Percentiles rank a stretch among this genome's conserved stretches.
phyloP scores from a whole-genome alignment of 345 rosid species.

The Kernera saxatilis region DNA sequence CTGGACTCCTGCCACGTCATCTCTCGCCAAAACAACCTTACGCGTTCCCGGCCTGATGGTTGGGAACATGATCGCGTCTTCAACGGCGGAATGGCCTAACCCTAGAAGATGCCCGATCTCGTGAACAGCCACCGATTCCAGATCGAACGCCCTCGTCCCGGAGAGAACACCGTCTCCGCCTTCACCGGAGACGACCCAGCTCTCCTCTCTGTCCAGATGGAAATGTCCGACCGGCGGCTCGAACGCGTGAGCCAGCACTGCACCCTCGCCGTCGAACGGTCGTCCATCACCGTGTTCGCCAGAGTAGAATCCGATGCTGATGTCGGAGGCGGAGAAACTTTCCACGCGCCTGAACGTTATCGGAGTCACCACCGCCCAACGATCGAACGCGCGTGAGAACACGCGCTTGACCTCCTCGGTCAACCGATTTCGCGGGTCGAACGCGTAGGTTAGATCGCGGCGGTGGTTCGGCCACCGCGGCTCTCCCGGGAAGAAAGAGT shows the following conservation, averaged over 20 bases:
- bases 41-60: constrained; percentile 51
- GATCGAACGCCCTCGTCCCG: constrained; percentile 43
- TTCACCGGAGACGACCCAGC: constrained; percentile 56
- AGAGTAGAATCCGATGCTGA: constrained; percentile 54
- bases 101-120: constrained; percentile 94
- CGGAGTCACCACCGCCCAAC: constrained; percentile 69
- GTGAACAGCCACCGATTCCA: constrained; percentile 88
- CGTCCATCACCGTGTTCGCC: constrained; percentile 94
- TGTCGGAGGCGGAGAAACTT: constrained; percentile 39
- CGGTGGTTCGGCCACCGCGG: constrained; percentile 61
- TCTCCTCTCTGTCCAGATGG: constrained; percentile 71
- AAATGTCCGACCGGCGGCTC: constrained; percentile 72
- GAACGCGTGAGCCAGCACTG: constrained; percentile 87
- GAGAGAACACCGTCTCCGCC: constrained; percentile 8
- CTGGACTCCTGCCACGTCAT: constrained; percentile 76
- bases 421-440: constrained; percentile 40
- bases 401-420: constrained; percentile 45
- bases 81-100: constrained; percentile 79
- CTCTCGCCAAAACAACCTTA: constrained; percentile 50
- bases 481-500: constrained; percentile 57
- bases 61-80: constrained; percentile 78
- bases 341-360: constrained; percentile 52
- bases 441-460: constrained; percentile 57
- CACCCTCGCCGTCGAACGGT: constrained; percentile 70
- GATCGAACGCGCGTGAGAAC: constrained; percentile 63